A percentile compares a stretch with the other conserved stretches of the same genome.
These are phyloP conservation scores for Alloteropsis angusta DNA, from an alignment of 202 grass and related monocot genomes.

Conservation along the genomic window DNA sequence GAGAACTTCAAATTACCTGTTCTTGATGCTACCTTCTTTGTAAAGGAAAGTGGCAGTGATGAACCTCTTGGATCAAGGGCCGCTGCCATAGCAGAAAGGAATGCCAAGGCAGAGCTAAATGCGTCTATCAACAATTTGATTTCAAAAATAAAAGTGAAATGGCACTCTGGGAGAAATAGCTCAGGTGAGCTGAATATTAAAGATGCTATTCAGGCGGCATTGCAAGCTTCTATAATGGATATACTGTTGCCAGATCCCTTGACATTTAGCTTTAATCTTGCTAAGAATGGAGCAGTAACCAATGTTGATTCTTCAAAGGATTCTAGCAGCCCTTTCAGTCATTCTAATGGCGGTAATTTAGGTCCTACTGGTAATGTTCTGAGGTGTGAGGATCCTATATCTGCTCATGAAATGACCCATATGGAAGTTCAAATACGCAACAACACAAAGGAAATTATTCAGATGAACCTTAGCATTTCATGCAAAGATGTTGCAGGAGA, in stretches of 20 bases:
- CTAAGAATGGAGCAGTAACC: slow-evolving; percentile 26
- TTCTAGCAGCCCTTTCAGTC: background rate
- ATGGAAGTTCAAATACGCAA: slow-evolving; percentile 82
- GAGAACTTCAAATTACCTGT: slow-evolving; percentile 97
- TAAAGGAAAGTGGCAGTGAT: slow-evolving; percentile 49
- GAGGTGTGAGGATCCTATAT: slow-evolving; percentile 52
- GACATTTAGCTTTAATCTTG: slow-evolving; percentile 82
- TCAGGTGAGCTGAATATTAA: slow-evolving; percentile 92
- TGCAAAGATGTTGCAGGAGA: slow-evolving; percentile 92
- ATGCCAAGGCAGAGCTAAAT: slow-evolving; percentile 90
- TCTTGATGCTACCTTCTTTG: slow-evolving; percentile 77
- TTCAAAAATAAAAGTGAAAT: slow-evolving; percentile 95
- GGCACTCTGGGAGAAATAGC: slow-evolving; percentile 96
- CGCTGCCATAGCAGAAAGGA: slow-evolving; percentile 57
- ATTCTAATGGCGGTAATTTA: background rate
- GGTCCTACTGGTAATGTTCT: slow-evolving; percentile 11
- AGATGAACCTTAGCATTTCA: slow-evolving; percentile 69
- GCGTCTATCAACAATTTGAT: slow-evolving; percentile 86
- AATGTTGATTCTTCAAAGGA: slow-evolving; percentile 15
- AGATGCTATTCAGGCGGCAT: slow-evolving; percentile 80
- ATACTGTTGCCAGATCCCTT: slow-evolving; percentile 87
- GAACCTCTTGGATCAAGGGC: slow-evolving; percentile 39
- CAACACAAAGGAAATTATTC: slow-evolving; percentile 89
- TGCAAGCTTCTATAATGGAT: slow-evolving; percentile 92
- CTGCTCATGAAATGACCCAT: slow-evolving; percentile 75